Percentiles rank a stretch among this genome's conserved stretches.
These are phyloP conservation scores for Petasospora rhodanensis DNA, from an alignment of 1,139 yeast species.

Conservation along the genomic window DNA sequence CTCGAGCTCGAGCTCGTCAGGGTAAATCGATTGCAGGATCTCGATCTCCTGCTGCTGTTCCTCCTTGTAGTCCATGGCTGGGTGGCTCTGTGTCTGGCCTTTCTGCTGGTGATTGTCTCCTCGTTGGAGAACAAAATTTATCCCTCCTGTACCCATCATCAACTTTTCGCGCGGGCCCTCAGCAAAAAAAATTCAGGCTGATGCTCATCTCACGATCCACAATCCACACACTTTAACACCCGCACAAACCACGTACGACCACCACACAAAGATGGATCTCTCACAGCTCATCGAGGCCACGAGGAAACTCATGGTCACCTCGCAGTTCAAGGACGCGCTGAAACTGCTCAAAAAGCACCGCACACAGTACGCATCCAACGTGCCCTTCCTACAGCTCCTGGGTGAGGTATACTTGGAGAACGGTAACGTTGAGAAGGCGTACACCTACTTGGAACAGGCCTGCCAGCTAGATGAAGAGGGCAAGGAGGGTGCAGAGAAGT, in stretches of 20 bases:
- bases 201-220: too few relatives aligned
- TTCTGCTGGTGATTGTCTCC: too few relatives aligned
- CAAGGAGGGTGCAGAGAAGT: constrained; percentile 66
- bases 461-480: constrained; percentile 71
- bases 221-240: too few relatives aligned
- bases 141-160: too few relatives aligned
- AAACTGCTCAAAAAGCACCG: constrained; percentile 30
- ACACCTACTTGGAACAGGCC: constrained; percentile 54
- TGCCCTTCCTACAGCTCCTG: constrained; percentile 41
- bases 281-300: constrained; percentile 27
- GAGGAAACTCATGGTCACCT: constrained; percentile 30
- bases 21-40: constrained; percentile 84
- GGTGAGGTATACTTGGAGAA: constrained; percentile 80
- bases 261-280: constrained; percentile 2
- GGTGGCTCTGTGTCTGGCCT: not conserved
- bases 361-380: constrained; percentile 27
- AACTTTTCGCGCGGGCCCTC: too few relatives aligned
- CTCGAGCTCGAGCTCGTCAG: constrained; percentile 64
- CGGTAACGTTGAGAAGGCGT: constrained; percentile 76
- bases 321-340: constrained; percentile 38
- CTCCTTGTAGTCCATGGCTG: constrained; percentile 60
- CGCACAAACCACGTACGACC: too few relatives aligned
- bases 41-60: constrained; percentile 80
- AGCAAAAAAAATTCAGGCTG: not conserved
- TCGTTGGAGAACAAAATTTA: not conserved